These are phyloP conservation scores for Cutaneotrichosporon arboriforme DNA, from an alignment of 1,284 basidiomycete species.

Conservation along the genomic window DNA sequence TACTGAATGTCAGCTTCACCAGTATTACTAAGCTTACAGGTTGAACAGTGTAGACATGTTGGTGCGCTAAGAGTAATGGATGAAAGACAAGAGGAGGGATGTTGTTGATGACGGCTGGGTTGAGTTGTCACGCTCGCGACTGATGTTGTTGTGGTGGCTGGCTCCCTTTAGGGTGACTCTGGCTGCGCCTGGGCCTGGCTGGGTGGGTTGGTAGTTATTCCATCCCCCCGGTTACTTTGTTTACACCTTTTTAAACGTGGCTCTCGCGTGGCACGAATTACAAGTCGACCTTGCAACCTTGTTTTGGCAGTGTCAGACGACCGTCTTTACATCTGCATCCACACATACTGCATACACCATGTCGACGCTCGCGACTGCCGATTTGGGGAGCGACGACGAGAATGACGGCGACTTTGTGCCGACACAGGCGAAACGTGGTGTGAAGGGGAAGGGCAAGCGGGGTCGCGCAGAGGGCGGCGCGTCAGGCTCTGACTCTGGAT, in stretches of 20 bases:
- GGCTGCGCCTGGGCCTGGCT: not conserved
- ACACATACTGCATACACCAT: constrained; percentile 15
- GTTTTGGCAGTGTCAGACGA: not conserved
- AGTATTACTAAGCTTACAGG: constrained; percentile 11
- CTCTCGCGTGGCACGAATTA: too few species aligned
- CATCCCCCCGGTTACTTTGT: not conserved
- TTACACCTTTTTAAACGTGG: not conserved
- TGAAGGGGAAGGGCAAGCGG: constrained; percentile 13
- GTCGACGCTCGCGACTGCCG: constrained; percentile 40
- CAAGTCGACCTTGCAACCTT: not conserved
- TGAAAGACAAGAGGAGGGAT: not conserved
- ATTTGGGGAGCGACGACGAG: constrained; percentile 31
- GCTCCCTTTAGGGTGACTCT: too few species aligned
- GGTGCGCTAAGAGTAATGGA: not conserved
- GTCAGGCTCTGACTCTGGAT: constrained; percentile 11
- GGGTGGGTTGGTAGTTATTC: not conserved
- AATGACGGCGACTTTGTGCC: constrained; percentile 36
- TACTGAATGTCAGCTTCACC: constrained; percentile 27
- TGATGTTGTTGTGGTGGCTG: not conserved
- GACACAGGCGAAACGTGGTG: constrained; percentile 2
- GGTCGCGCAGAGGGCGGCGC: constrained; percentile 15
- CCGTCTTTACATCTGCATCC: not conserved
- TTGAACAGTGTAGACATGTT: constrained; percentile 41
- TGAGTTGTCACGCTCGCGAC: too few species aligned
- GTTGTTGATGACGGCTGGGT: not conserved